Conservation (phyloP, 331 rosid genomes). For the Erythrophleum ivorense region DNA sequence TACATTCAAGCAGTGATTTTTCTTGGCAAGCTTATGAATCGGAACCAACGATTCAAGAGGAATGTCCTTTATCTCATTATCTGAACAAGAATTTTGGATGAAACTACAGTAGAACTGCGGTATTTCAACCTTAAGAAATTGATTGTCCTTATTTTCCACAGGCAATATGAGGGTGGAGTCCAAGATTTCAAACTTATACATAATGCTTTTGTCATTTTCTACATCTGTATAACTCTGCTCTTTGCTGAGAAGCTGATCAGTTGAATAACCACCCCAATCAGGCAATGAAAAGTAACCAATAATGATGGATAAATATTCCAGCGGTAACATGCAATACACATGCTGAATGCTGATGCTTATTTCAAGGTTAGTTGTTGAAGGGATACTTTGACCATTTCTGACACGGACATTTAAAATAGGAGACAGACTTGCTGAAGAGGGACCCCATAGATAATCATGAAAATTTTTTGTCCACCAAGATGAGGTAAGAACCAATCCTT, state of each 20-base stretch:
- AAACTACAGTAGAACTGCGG: slow-evolving; percentile 69
- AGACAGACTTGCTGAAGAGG: slow-evolving; percentile 64
- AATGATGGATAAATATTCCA: slow-evolving; percentile 83
- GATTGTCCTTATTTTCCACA: slow-evolving; percentile 64
- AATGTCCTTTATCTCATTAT: slow-evolving; percentile 55
- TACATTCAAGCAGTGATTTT: slow-evolving; percentile 66
- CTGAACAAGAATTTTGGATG: slow-evolving; percentile 48
- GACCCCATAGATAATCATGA: slow-evolving; percentile 87
- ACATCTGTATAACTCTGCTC: slow-evolving; percentile 46
- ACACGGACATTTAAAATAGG: slow-evolving; percentile 82
- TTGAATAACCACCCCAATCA: slow-evolving; percentile 74
- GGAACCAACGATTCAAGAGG: slow-evolving; percentile 65
- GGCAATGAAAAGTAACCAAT: slow-evolving; percentile 84
- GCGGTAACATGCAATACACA: slow-evolving; percentile 84
- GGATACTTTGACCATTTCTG: slow-evolving; percentile 48
- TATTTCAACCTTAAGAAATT: slow-evolving; percentile 70
- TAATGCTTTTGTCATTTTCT: slow-evolving; percentile 51
- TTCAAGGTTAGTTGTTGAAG: slow-evolving; percentile 57
- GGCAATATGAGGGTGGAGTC: slow-evolving; percentile 79
- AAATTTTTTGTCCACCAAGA: slow-evolving; percentile 67
- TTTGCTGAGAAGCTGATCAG: slow-evolving; percentile 38
- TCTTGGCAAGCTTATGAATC: slow-evolving; percentile 60
- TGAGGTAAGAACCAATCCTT: slow-evolving; percentile 78
- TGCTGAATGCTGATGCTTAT: slow-evolving; percentile 76
- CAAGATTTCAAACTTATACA: slow-evolving; percentile 79